Conservation (phyloP, 164 flowering plant genomes). For the Litsea cubeba region DNA sequence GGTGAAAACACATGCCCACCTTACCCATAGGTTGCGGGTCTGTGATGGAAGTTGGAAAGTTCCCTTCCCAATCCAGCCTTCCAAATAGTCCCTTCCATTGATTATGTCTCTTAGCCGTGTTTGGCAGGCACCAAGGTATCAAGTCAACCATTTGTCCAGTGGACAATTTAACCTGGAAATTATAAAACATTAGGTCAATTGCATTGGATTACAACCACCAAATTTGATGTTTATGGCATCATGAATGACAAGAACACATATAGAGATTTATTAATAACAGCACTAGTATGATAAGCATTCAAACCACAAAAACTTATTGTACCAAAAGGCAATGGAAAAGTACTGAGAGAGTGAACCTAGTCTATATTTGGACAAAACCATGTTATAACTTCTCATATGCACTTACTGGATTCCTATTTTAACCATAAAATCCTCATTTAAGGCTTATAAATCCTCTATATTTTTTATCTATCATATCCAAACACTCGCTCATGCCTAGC, state of each 20-base stretch:
- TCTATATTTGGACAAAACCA: too few relatives aligned
- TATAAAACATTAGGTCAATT: not conserved
- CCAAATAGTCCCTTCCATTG: conserved; percentile 97
- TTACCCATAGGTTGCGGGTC: conserved; percentile 99
- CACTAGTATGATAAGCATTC: not conserved
- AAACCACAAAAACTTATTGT: too few relatives aligned
- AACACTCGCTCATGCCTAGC: too few relatives aligned
- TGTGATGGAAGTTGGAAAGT: conserved; percentile 88
- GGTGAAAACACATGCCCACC: conserved; percentile 97
- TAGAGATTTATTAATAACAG: too few relatives aligned
- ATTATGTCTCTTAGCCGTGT: conserved; percentile 86
- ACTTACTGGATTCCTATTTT: too few relatives aligned
- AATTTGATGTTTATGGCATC: too few relatives aligned
- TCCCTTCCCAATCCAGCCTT: conserved; percentile 94
- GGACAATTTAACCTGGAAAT: conserved; percentile 60
- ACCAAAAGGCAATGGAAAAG: too few relatives aligned
- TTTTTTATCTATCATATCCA: too few relatives aligned
- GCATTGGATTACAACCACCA: not conserved
- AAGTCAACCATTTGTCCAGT: conserved; percentile 78
- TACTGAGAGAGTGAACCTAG: too few relatives aligned
- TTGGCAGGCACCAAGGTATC: conserved; percentile 94
- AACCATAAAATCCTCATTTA: too few relatives aligned
- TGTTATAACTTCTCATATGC: too few relatives aligned
- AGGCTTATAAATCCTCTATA: too few relatives aligned
- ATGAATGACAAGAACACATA: not conserved